Base-by-base conservation (phyloP, 2,329 filamentous ascomycete species). In the Podosphaera aphanis region DNA sequence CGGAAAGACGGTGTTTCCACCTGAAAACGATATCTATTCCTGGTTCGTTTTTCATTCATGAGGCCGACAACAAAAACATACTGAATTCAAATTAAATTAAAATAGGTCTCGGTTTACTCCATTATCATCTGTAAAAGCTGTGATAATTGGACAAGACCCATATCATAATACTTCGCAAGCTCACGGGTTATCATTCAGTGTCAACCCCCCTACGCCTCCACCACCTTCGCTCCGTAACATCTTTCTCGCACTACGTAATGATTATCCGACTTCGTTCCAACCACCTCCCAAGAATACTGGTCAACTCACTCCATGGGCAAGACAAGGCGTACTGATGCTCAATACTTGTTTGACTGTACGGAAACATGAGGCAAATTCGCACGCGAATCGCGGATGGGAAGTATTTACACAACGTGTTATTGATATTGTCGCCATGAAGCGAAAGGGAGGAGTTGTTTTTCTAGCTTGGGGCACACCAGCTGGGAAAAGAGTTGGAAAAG, bases 111-210 rank as follows among this genome's bases (percentile, higher is more conserved):
- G 85, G 21, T 81, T 93, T 61, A 94, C 88, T 0, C 86, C 90
- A 6, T 77, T 98, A 55, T 67, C 79, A 64, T 79, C 70, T 13
- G 86, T 95, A 61, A 93, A 93, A 62, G 81, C 82, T 47, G 86
- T 98, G 49, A 85, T 98, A 57, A 63, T 95, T 46, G 90, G 90
- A 52, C 90, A 98, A 65, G 90, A 98, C 60, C 90, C 90, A 2
- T 98, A 98, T 62, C 90, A 98, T 66, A 93, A 93, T 61, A 62
- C 75, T 60, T 92, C 92, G 62, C 90, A 98, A 68, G 90, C 90
- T 44, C 90, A 95, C 62, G 90, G 90, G 38, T 77, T 98, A 48
- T 88, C 83, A 60, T 98, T 98, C 69, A 93, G 84, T 42, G 86
- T 95, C 46, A 82, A 83, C 8, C 79, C 88, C 2, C 90, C 90